Evolutionary conservation across 108 stramenopile species (phyloP).

Genomic region (Pseudonitzschia pungens): DNA sequence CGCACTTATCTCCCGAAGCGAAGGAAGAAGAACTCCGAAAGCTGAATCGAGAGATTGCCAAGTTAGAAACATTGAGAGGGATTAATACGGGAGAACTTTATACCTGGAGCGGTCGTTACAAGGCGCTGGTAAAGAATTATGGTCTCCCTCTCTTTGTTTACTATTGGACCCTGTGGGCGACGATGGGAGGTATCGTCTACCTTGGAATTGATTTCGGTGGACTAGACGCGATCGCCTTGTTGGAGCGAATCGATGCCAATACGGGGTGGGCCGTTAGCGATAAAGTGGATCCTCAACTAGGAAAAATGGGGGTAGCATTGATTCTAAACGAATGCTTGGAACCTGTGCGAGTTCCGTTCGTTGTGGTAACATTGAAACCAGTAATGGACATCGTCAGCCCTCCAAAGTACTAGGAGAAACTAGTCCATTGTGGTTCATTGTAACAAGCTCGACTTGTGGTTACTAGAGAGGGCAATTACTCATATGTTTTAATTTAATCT

Average conservation of each 20-base stretch:
- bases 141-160: conserved; percentile 76
- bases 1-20: conserved; percentile 55
- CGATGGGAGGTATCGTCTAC: conserved; percentile 65
- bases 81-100: conserved; percentile 89
- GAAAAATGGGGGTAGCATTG: conserved; percentile 72
- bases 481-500: too few relatives aligned
- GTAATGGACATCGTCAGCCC: conserved; percentile 66
- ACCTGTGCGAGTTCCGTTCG: conserved; percentile 76
- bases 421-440: too few relatives aligned
- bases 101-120: conserved; percentile 80
- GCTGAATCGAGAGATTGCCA: conserved; percentile 71
- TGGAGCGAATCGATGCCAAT: conserved; percentile 49
- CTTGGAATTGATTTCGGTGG: conserved; percentile 68
- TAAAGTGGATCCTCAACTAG: conserved; percentile 77
- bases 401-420: conserved; percentile 51
- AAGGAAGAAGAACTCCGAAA: conserved; percentile 77
- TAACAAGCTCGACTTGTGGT: too few relatives aligned
- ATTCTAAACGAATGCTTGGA: conserved; percentile 83
- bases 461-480: too few relatives aligned
- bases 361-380: conserved; percentile 85
- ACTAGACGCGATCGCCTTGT: conserved; percentile 68
- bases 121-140: conserved; percentile 73
- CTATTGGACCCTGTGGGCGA: conserved; percentile 68
- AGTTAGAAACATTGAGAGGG: conserved; percentile 65
- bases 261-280: conserved; percentile 38